Evolutionary conservation across 805 yeast species (phyloP), one percentile per base, ranked within the genome.

Genomic region (Sugiyamaella americana): DNA sequence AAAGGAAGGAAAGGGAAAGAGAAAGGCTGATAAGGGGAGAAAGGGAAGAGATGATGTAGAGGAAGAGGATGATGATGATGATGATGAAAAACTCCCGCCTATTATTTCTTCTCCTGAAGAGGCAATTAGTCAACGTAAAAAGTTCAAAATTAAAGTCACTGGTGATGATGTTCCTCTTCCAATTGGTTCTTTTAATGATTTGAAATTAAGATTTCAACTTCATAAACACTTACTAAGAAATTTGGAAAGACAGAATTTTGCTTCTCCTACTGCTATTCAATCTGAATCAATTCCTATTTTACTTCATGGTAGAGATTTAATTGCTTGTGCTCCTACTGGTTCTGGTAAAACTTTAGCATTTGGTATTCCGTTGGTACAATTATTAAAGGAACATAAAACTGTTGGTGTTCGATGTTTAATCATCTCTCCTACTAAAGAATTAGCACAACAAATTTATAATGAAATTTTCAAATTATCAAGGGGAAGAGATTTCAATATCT

Each of bases 321-420:
- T 93, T 37, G 95, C 95, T 1, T 87, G 96, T 72, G 97, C 98
- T 0, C 98, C 98, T 40, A 93, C 98, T 1, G 98, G 98, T 57
- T 87, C 97, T 3, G 98, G 98, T 72, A 93, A 93, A 63, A 93
- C 98, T 0, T 70, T 93, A 41, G 95, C 97, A 24, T 93, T 84
- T 61, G 68, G 86, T 47, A 77, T 88, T 16, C 98, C 99, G 3
- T 57, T 91, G 56, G 65, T 93, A 18, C 93, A 86, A 55, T 67
- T 68, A 48, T 62, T 75, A 17, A 56, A 63, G 20, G 63, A 69
- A 48, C 57, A 60, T 52, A 40, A 56, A 59, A 23, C 56, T 10
- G 42, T 52, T 11, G 85, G 84, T 1, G 70, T 86, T 6, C 72
- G 84, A 54, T 94, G 95, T 0, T 67, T 93, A 43, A 78, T 93